A percentile compares a stretch with the other conserved stretches of the same genome.
Evolutionary conservation across 768 basidiomycete species (phyloP).

Genomic region (Pleurotus ostreatus): DNA sequence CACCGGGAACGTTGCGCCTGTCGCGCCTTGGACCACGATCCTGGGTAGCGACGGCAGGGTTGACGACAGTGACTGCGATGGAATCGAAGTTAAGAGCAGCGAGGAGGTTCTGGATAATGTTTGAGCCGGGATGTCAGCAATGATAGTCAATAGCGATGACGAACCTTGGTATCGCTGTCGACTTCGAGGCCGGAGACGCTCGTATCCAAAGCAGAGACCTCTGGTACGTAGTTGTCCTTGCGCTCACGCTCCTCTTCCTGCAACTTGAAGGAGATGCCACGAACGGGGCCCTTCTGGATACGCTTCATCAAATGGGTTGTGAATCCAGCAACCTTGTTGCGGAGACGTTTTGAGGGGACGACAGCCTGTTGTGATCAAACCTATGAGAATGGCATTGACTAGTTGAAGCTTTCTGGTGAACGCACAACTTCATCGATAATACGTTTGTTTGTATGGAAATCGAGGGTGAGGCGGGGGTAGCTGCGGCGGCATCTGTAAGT

Average conservation of each 20-base stretch:
- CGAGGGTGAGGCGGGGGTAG: slow-evolving; percentile 98
- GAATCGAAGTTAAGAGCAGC: slow-evolving; percentile 90
- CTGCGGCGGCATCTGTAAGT: slow-evolving; percentile 28
- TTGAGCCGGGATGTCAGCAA: not conserved
- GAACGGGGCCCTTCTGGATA: slow-evolving; percentile 96
- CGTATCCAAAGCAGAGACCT: slow-evolving; percentile 92
- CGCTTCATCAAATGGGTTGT: slow-evolving; percentile 99
- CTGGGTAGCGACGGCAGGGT: slow-evolving; percentile 57
- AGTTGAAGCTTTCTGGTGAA: not conserved
- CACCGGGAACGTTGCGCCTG: slow-evolving; percentile 79
- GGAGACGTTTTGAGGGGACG: slow-evolving; percentile 96
- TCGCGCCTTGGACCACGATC: slow-evolving; percentile 74
- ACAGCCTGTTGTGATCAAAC: slow-evolving; percentile 54
- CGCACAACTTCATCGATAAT: slow-evolving; percentile 95
- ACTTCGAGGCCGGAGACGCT: slow-evolving; percentile 73
- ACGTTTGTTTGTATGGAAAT: slow-evolving; percentile 99
- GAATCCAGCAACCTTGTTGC: slow-evolving; percentile 99
- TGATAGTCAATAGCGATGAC: slow-evolving; percentile 20
- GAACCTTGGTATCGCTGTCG: slow-evolving; percentile 90
- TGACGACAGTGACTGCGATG: slow-evolving; percentile 72
- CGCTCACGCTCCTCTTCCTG: slow-evolving; percentile 99
- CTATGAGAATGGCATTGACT: slow-evolving; percentile 4
- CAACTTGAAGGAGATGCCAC: slow-evolving; percentile 99
- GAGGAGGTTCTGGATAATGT: slow-evolving; percentile 69
- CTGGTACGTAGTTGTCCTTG: slow-evolving; percentile 99